Evolutionary conservation across 768 basidiomycete species (phyloP), one percentile per base, ranked within the genome.

Genomic region (Russula sp.): DNA sequence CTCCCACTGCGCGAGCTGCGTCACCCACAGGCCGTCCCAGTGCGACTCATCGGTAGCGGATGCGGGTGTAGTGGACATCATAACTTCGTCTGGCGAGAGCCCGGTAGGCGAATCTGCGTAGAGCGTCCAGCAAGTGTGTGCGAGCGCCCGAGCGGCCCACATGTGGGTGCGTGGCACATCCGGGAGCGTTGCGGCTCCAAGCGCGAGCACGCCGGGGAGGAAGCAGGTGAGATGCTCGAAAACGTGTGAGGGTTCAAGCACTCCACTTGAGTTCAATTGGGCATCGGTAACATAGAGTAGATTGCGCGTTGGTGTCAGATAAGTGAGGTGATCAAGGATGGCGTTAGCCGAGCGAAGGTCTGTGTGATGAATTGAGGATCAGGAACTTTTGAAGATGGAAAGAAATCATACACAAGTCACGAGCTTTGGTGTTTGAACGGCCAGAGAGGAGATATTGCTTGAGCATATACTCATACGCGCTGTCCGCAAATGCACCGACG

Each of bases 191-290:
- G 83, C 81, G 2, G 75, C 86, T 29, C 90, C 89, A 5, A 92
- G 77, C 5, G 90, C 87, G 53, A 92, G 77, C 13, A 90, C 72
- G 22, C 87, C 90, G 0, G 88, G 89, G 50, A 89, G 78, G 75
- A 91, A 92, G 73, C 89, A 91, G 10, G 88, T 84, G 43, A 92
- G 75, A 68, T 92, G 89, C 64, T 91, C 89, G 56, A 90, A 84
- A n/a, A 69, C 70, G 65, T 86, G 83, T 13, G 79, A 35, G 70
- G 70, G 65, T 11, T 0, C 1, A 6, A 63, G 18, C 0, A 3
- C 22, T 25, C 58, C 47, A 0, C 16, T 5, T 16, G 70, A 65
- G 16, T 62, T 20, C 13, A 34, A 55, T 6, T 35, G 16, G 46
- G 75, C 74, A 69, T 87, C 87, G 3, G 87, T 89, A 13, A 88